These are phyloP conservation scores for Dentipellis fragilis DNA, from an alignment of 768 basidiomycete genomes.

Conservation along the genomic window DNA sequence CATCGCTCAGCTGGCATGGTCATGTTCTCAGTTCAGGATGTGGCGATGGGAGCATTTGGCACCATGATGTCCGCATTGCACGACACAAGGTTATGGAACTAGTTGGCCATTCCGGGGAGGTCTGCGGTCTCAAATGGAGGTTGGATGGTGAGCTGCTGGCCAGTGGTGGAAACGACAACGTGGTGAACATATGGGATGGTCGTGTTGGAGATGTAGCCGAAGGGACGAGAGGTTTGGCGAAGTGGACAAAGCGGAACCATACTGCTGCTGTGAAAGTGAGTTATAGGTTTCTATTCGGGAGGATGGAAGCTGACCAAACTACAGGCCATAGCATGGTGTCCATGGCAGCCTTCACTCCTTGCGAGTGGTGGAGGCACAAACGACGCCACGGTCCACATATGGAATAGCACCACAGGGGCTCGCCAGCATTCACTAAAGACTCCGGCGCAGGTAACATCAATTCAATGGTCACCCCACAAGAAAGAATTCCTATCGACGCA, in stretches of 20 bases:
- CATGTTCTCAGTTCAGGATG: constrained; percentile 86
- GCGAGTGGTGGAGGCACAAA: constrained; percentile 52
- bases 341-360: constrained; percentile 56
- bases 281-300: background rate
- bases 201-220: constrained; percentile 31
- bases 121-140: constrained; percentile 74
- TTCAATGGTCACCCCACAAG: constrained; percentile 78
- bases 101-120: constrained; percentile 87
- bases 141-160: constrained; percentile 86
- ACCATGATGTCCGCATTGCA: constrained; percentile 83
- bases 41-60: constrained; percentile 90
- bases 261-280: constrained; percentile 74
- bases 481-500: constrained; percentile 92
- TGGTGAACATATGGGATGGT: constrained; percentile 97
- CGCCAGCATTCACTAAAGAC: constrained; percentile 81
- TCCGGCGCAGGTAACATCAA: constrained; percentile 84
- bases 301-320: background rate
- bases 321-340: constrained; percentile 95
- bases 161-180: constrained; percentile 96
- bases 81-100: constrained; percentile 74
- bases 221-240: constrained; percentile 50
- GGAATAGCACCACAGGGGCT: constrained; percentile 89
- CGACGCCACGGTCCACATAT: constrained; percentile 83
- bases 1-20: constrained; percentile 77
- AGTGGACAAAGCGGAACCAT: constrained; percentile 89